These are phyloP conservation scores for Pelargonium cotyledonis DNA, from an alignment of 441 rosid species.

Conservation along the genomic window DNA sequence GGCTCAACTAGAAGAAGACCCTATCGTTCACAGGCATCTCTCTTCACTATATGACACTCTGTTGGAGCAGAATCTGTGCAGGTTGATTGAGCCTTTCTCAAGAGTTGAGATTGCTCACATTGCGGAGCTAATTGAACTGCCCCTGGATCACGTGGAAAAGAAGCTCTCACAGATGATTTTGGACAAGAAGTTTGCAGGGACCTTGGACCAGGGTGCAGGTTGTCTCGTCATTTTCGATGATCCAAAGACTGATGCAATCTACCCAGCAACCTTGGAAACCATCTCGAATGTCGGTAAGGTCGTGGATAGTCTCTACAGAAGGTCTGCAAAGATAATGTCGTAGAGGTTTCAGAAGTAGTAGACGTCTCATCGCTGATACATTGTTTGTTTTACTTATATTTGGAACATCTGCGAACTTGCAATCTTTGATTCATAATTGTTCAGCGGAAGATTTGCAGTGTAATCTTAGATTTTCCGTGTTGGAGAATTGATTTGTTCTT, in stretches of 20 bases:
- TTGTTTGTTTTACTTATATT: neutral
- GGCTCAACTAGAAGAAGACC: conserved; percentile 87
- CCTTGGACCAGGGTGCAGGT: conserved; percentile 91
- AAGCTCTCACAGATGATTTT: conserved; percentile 89
- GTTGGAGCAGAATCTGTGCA: conserved; percentile 85
- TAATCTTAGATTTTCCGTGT: neutral
- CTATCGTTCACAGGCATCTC: conserved; percentile 87
- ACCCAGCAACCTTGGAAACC: conserved; percentile 77
- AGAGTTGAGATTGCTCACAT: conserved; percentile 78
- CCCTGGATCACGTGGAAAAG: conserved; percentile 75
- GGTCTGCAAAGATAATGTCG: conserved; percentile 90
- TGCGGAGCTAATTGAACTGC: conserved; percentile 72
- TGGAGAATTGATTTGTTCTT: too few species aligned
- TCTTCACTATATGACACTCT: conserved; percentile 84
- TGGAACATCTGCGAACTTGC: neutral
- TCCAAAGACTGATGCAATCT: conserved; percentile 82
- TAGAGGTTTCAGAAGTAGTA: conserved; percentile 11
- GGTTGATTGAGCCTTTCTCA: conserved; percentile 91
- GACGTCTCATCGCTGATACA: neutral
- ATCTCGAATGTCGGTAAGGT: conserved; percentile 84
- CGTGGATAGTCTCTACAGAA: conserved; percentile 80
- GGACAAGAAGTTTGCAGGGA: conserved; percentile 93
- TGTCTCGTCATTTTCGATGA: conserved; percentile 82
- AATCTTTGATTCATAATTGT: too few species aligned
- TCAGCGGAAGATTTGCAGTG: too few species aligned